Conservation (phyloP, 2,329 filamentous ascomycete species). For the Aspergillus aculeatinus region DNA sequence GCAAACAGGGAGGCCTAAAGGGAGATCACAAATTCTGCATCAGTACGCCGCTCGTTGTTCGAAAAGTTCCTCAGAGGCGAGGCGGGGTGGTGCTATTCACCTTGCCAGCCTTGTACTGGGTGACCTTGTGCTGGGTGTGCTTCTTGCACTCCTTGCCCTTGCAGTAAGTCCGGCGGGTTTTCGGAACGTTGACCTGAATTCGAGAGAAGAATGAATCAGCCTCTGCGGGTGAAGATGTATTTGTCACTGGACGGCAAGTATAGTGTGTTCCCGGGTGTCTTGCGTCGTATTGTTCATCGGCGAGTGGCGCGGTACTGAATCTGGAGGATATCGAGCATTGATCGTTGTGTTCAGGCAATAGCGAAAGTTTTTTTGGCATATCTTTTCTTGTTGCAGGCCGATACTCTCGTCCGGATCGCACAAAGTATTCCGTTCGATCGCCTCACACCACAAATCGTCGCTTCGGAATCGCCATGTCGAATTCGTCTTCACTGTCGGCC, state of each 20-base stretch:
- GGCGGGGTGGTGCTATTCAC: constrained; percentile 45
- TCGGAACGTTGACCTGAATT: constrained; percentile 89
- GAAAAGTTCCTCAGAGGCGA: constrained; percentile 12
- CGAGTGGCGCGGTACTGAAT: background rate
- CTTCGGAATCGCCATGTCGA: background rate
- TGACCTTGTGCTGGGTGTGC: constrained; percentile 90
- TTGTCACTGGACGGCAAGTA: background rate
- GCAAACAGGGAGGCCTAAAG: constrained; percentile 81
- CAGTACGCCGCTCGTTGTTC: constrained; percentile 22
- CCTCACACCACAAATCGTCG: background rate
- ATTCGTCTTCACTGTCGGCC: constrained; percentile 2
- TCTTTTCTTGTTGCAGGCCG: background rate
- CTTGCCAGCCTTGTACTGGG: constrained; percentile 97
- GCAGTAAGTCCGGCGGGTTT: constrained; percentile 97
- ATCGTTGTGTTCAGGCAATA: background rate
- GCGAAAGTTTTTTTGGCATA: background rate
- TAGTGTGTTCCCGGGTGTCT: constrained; percentile 11
- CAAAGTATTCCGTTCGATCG: background rate
- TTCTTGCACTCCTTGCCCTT: constrained; percentile 94
- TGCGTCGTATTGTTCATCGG: background rate
- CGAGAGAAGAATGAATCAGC: constrained; percentile 6
- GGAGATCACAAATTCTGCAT: constrained; percentile 16
- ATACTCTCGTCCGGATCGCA: background rate
- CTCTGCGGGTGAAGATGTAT: background rate
- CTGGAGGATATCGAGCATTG: background rate